Evolutionary conservation across 2,329 filamentous ascomycete species (phyloP).

Genomic region (Fragosphaeria purpurea): DNA sequence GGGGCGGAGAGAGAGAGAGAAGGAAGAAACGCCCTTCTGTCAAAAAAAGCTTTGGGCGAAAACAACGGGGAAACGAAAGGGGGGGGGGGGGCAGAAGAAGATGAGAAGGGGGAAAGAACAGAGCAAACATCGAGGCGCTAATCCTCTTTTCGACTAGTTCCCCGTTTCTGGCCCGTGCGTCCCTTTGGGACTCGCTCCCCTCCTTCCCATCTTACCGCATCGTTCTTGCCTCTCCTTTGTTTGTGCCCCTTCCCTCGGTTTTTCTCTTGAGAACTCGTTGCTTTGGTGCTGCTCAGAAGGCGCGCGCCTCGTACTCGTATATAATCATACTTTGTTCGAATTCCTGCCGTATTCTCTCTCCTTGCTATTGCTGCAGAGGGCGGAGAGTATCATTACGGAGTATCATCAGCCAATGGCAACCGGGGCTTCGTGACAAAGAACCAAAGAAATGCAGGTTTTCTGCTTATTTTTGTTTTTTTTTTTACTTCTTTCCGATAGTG

Average conservation of each 20-base stretch:
- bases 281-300: no score
- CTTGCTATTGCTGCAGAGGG: no score
- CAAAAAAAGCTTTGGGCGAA: conserved; percentile 4
- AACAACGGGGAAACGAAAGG: conserved; percentile 6
- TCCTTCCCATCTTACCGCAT: conserved; percentile 1
- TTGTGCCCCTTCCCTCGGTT: neutral
- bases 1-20: neutral
- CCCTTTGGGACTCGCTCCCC: conserved; percentile 8
- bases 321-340: no score
- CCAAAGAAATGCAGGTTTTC: no score
- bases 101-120: conserved; percentile 7
- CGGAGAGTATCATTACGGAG: no score
- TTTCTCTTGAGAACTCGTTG: neutral
- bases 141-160: conserved; percentile 7
- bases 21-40: conserved; percentile 1
- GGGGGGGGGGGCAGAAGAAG: neutral
- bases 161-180: conserved; percentile 12
- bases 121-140: conserved; percentile 9
- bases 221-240: neutral
- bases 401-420: no score
- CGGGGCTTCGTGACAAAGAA: no score
- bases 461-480: no score
- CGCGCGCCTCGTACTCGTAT: no score
- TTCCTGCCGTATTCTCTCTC: no score
- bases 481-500: no score